Evolutionary conservation across 2,329 filamentous ascomycete genomes (phyloP), one percentile per base, ranked within the genome.

Genomic region (Sporothrix phasma): DNA sequence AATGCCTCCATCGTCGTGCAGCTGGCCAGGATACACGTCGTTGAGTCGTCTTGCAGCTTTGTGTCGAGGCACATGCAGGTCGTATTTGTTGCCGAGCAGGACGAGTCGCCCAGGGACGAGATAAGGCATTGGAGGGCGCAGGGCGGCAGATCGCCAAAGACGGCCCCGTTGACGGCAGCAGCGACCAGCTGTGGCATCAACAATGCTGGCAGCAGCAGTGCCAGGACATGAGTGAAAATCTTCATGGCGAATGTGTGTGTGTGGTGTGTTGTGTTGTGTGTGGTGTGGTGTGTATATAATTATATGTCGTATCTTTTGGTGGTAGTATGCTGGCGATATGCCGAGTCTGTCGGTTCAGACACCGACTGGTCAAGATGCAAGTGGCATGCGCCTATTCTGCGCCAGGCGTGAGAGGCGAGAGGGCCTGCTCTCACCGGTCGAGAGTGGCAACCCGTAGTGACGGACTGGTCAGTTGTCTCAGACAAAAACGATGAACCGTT

Each of bases 1-100:
- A 66, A 34, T 11, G 61, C 8, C 22, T 66, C 64, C 13, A 66
- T 17, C 4, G 49, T n/a, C 3, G 47, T 64, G 58, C 61, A 64
- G 51, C 59, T 66, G 31, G 47, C 45, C 22, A 64, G 4, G 10
- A 54, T 53, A 43, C 64, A 66, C 4, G 34, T 22, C 8, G 61
- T 58, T 26, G 62, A 29, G 5, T 41, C 22, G 19, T 34, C 51
- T 3, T 29, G 56, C 26, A 66, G 41, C 22, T 61, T 45, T 7
- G 47, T 37, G 43, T 66, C 62, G 43, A 22, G 24, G 31, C 64
- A 66, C 49, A 62, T 58, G 58, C 64, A 66, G 7, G 61, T 66
- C 5, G 62, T 59, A 46, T 66, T 66, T 13, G 49, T 45, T 13
- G 26, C n/a, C 1, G 61, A 26, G 39, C 64, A 66, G 13, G 56